These are phyloP conservation scores for Claviceps purpurea DNA, from an alignment of 2,329 filamentous ascomycete genomes.

Conservation along the genomic window DNA sequence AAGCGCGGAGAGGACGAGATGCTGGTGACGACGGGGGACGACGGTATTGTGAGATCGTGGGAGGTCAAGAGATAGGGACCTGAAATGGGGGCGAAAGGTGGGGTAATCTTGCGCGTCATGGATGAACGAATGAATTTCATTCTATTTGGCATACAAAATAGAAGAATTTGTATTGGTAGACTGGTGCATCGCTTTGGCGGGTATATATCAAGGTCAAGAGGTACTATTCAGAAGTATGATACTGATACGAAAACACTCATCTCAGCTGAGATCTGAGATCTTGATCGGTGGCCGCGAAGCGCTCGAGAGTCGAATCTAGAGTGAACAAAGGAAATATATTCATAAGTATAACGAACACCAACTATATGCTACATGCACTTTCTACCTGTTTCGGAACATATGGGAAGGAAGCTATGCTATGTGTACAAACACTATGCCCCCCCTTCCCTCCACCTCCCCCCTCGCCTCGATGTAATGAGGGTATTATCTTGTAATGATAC, in stretches of 20 bases:
- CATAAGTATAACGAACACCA: not conserved
- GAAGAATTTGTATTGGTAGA: no score
- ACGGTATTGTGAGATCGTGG: slow-evolving; percentile 81
- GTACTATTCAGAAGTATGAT: no score
- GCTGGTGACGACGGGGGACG: slow-evolving; percentile 81
- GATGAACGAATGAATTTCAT: no score
- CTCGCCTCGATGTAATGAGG: not conserved
- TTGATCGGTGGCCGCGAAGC: no score
- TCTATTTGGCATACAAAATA: no score
- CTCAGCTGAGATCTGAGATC: no score
- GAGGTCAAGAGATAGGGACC: slow-evolving; percentile 26
- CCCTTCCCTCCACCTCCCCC: not conserved
- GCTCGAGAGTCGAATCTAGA: no score
- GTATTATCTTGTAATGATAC: slow-evolving; percentile 6
- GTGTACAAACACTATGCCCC: slow-evolving; percentile 4
- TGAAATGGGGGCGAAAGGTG: no score
- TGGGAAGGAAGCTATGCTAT: slow-evolving; percentile 4
- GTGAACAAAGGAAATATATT: not conserved
- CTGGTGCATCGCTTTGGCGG: no score
- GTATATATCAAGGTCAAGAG: no score
- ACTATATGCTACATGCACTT: slow-evolving; percentile 3
- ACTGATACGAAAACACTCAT: no score
- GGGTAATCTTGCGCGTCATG: no score
- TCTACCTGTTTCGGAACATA: not conserved
- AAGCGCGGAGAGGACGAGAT: slow-evolving; percentile 59